phyloP scores from a whole-genome alignment of 192 early-diverging fungal genomes.

The Rhizophagus clarus region DNA sequence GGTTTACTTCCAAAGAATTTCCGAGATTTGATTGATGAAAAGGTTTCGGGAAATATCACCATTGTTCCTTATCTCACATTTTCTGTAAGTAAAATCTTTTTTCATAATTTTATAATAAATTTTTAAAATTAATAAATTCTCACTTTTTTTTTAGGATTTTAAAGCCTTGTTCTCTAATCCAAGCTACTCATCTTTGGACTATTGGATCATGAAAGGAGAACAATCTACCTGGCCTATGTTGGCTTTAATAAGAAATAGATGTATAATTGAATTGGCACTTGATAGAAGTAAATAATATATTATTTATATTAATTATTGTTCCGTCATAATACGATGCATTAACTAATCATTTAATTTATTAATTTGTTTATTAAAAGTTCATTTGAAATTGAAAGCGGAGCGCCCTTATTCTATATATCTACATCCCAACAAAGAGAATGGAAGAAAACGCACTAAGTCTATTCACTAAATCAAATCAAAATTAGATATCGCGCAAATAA shows the following conservation, averaged over 20 bases:
- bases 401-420: neutral
- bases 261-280: slow-evolving; percentile 70
- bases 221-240: slow-evolving; percentile 77
- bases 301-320: neutral
- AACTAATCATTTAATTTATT: neutral
- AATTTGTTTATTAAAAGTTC: neutral
- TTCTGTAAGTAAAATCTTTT: slow-evolving; percentile 36
- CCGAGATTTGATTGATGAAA: slow-evolving; percentile 60
- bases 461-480: neutral
- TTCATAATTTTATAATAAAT: neutral
- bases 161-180: slow-evolving; percentile 70
- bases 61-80: slow-evolving; percentile 62
- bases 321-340: too few species aligned
- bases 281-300: slow-evolving; percentile 44
- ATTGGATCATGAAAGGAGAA: slow-evolving; percentile 81
- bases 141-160: slow-evolving; percentile 54
- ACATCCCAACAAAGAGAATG: neutral
- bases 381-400: slow-evolving; percentile 25
- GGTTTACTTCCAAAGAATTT: slow-evolving; percentile 62
- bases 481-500: neutral
- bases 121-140: neutral
- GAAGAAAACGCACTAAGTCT: slow-evolving; percentile 29
- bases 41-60: slow-evolving; percentile 69
- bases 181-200: slow-evolving; percentile 59
- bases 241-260: slow-evolving; percentile 66